Evolutionary conservation across 106 monocot genomes (phyloP).

Genomic region (Alisma plantagoaquatica): DNA sequence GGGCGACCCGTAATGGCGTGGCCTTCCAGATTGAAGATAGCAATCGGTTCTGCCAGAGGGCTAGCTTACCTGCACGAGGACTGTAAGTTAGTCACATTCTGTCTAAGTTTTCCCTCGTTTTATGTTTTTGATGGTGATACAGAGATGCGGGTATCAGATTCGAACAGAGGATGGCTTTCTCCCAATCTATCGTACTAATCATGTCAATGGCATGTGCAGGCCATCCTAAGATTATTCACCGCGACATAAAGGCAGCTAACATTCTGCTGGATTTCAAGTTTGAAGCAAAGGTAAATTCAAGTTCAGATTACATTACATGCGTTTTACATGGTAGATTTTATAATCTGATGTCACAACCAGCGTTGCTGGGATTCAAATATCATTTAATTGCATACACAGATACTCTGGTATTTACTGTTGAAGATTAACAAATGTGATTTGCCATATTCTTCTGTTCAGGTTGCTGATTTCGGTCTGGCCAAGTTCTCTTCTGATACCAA

Average conservation of each 20-base stretch:
- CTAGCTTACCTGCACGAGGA: constrained; percentile 15
- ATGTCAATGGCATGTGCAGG: no score
- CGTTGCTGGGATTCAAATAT: no score
- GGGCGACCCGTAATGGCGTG: constrained; percentile 10
- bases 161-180: no score
- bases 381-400: no score
- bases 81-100: constrained; percentile 7
- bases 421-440: neutral
- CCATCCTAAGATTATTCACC: constrained; percentile 78
- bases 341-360: no score
- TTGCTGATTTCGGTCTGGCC: constrained; percentile 95
- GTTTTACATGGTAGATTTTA: no score
- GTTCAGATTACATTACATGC: no score
- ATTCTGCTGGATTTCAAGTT: constrained; percentile 79
- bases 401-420: no score
- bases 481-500: constrained; percentile 41
- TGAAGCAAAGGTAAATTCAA: constrained; percentile 82
- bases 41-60: constrained; percentile 14
- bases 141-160: no score
- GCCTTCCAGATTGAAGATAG: constrained; percentile 14
- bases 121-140: no score
- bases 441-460: constrained; percentile 25
- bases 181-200: no score
- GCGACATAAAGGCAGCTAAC: constrained; percentile 79
- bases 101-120: neutral